These are phyloP conservation scores for Candida nonsorbophila DNA, from an alignment of 805 yeast genomes.

Conservation along the genomic window DNA sequence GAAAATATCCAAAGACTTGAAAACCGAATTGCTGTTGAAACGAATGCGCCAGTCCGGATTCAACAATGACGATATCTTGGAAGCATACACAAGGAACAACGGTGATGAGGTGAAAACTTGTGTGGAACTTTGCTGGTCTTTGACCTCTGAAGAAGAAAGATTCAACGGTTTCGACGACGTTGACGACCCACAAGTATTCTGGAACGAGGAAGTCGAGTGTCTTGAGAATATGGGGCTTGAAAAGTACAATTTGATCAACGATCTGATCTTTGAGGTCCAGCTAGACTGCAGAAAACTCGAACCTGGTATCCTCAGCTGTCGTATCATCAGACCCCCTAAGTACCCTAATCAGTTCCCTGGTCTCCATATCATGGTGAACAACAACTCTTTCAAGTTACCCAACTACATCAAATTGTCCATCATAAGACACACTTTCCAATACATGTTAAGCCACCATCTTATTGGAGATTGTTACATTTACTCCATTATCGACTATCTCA, in stretches of 20 bases:
- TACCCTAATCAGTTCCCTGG: slow-evolving; percentile 76
- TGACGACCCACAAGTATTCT: slow-evolving; percentile 41
- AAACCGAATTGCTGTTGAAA: slow-evolving; percentile 52
- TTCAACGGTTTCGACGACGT: too few relatives aligned
- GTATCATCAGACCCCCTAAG: slow-evolving; percentile 20
- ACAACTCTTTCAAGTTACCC: slow-evolving; percentile 51
- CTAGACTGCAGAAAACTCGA: too few relatives aligned
- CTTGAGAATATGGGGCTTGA: slow-evolving; percentile 48
- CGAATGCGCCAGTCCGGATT: slow-evolving; percentile 64
- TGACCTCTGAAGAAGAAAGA: too few relatives aligned
- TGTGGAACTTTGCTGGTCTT: too few relatives aligned
- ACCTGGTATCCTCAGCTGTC: too few relatives aligned
- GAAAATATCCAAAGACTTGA: slow-evolving; percentile 49
- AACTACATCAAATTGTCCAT: slow-evolving; percentile 64
- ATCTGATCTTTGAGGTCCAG: too few relatives aligned
- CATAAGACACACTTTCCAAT: slow-evolving; percentile 39
- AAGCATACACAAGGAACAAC: slow-evolving; percentile 35
- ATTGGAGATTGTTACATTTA: slow-evolving; percentile 70
- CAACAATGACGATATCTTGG: slow-evolving; percentile 57
- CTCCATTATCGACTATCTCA: slow-evolving; percentile 73
- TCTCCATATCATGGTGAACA: slow-evolving; percentile 41
- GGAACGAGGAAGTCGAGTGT: slow-evolving; percentile 76
- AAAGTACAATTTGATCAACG: slow-evolving; percentile 17
- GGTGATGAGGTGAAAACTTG: slow-evolving; percentile 44
- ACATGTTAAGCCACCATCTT: slow-evolving; percentile 37